These are phyloP conservation scores for Aspergillus sergii DNA, from an alignment of 2,329 filamentous ascomycete species.

Conservation along the genomic window DNA sequence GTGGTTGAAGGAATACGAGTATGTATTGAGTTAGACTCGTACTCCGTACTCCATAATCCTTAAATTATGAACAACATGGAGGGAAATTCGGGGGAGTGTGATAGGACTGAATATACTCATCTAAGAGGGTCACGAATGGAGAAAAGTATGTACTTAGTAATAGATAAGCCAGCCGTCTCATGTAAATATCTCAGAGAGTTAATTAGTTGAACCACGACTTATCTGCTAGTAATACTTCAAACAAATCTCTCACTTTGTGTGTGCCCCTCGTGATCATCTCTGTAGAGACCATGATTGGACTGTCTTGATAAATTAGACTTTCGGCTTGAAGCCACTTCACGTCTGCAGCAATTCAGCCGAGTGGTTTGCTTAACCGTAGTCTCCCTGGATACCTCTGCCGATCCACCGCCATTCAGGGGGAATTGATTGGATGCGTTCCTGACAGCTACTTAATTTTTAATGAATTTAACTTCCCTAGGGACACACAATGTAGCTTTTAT, in stretches of 20 bases:
- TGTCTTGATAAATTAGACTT: not conserved
- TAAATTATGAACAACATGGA: not conserved
- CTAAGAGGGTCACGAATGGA: not conserved
- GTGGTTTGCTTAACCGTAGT: not conserved
- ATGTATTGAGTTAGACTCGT: not conserved
- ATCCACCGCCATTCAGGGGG: not conserved
- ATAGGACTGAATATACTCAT: no score
- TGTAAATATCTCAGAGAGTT: not conserved
- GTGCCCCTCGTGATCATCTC: conserved; percentile 3
- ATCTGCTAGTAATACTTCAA: not conserved
- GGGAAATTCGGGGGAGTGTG: not conserved
- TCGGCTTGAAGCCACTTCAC: not conserved
- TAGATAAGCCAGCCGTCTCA: not conserved
- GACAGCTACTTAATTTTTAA: not conserved
- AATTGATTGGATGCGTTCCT: conserved; percentile 1
- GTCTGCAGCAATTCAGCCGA: conserved; percentile 1
- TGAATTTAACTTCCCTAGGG: not conserved
- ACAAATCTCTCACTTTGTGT: not conserved
- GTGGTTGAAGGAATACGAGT: not conserved
- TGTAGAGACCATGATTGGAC: not conserved
- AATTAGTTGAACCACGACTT: not conserved
- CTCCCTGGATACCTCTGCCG: not conserved
- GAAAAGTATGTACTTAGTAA: not conserved
- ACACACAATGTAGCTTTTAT: not conserved
- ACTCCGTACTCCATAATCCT: not conserved